These are phyloP conservation scores for Exophiala spinifera DNA, from an alignment of 2,329 filamentous ascomycete species.

Conservation along the genomic window DNA sequence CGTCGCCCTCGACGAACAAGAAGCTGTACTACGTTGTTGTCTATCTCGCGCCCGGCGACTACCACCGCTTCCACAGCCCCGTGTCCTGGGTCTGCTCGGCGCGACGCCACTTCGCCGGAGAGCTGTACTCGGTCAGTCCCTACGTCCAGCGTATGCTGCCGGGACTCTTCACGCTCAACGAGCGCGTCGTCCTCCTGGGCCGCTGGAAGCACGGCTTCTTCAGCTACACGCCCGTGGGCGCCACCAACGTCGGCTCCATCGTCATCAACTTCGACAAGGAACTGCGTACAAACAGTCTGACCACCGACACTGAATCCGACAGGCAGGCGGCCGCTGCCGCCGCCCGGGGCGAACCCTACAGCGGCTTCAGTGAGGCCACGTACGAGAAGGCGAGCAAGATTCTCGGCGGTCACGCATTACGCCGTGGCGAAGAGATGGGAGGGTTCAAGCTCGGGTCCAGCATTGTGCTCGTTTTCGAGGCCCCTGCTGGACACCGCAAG, in stretches of 20 bases:
- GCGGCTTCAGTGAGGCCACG: slow-evolving; percentile 89
- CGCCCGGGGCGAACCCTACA: slow-evolving; percentile 72
- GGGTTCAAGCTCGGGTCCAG: slow-evolving; percentile 95
- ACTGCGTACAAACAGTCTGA: slow-evolving; percentile 84
- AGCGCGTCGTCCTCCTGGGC: slow-evolving; percentile 88
- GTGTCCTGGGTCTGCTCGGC: slow-evolving; percentile 92
- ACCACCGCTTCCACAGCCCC: slow-evolving; percentile 96
- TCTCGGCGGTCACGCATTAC: slow-evolving; percentile 77
- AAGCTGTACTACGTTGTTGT: slow-evolving; percentile 90
- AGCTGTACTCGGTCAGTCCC: slow-evolving; percentile 90
- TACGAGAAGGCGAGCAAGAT: slow-evolving; percentile 75
- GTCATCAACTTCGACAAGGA: slow-evolving; percentile 96
- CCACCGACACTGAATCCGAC: slow-evolving; percentile 89
- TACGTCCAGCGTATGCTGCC: slow-evolving; percentile 91
- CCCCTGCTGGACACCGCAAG: slow-evolving; percentile 62
- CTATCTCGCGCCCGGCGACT: slow-evolving; percentile 95
- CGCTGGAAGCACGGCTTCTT: slow-evolving; percentile 98
- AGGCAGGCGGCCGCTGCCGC: slow-evolving; percentile 77
- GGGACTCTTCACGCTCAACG: slow-evolving; percentile 93
- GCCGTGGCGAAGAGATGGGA: slow-evolving; percentile 93
- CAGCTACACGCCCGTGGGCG: slow-evolving; percentile 89
- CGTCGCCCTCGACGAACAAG: slow-evolving; percentile 55
- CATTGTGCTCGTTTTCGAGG: slow-evolving; percentile 94
- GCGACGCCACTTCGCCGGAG: slow-evolving; percentile 94
- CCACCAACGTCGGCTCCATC: slow-evolving; percentile 96